These are phyloP conservation scores for Hypsizygus ulmarius DNA, from an alignment of 1,284 basidiomycete genomes.

Conservation along the genomic window DNA sequence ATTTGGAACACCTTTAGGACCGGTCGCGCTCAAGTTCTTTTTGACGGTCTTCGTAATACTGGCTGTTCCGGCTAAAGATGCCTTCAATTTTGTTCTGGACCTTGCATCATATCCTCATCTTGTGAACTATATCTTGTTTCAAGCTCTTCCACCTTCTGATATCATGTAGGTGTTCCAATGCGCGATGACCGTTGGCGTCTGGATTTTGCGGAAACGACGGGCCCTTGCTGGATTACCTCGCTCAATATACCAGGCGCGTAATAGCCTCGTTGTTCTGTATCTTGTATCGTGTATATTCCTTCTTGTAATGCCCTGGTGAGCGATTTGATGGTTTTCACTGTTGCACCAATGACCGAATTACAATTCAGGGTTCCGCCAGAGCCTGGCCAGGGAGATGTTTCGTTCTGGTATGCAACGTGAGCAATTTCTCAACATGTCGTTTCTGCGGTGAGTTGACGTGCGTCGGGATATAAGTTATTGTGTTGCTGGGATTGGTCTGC, in stretches of 20 bases:
- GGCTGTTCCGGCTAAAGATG: conserved; percentile 30
- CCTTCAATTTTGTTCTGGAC: conserved; percentile 33
- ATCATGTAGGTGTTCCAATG: conserved; percentile 26
- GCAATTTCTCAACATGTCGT: conserved; percentile 2
- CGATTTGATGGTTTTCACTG: neutral
- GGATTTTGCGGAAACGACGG: conserved; percentile 27
- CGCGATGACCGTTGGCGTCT: conserved; percentile 27
- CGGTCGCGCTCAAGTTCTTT: conserved; percentile 24
- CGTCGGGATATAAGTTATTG: conserved; percentile 19
- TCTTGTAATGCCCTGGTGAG: conserved; percentile 29
- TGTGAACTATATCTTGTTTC: conserved; percentile 14
- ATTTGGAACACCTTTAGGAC: conserved; percentile 32
- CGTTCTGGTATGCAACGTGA: conserved; percentile 33
- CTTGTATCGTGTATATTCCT: conserved; percentile 27
- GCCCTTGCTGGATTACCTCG: conserved; percentile 17
- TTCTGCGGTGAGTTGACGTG: neutral
- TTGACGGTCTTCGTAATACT: conserved; percentile 26
- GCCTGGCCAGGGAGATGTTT: conserved; percentile 29
- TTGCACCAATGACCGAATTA: neutral
- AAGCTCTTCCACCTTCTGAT: neutral
- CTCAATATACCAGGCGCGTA: conserved; percentile 24
- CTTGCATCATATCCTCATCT: conserved; percentile 30
- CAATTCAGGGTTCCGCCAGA: conserved; percentile 27
- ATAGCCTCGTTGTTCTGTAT: conserved; percentile 22
- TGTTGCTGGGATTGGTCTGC: conserved; percentile 27